These are phyloP conservation scores for Mucor racemosus DNA, from an alignment of 371 early-diverging fungal genomes.

Conservation along the genomic window DNA sequence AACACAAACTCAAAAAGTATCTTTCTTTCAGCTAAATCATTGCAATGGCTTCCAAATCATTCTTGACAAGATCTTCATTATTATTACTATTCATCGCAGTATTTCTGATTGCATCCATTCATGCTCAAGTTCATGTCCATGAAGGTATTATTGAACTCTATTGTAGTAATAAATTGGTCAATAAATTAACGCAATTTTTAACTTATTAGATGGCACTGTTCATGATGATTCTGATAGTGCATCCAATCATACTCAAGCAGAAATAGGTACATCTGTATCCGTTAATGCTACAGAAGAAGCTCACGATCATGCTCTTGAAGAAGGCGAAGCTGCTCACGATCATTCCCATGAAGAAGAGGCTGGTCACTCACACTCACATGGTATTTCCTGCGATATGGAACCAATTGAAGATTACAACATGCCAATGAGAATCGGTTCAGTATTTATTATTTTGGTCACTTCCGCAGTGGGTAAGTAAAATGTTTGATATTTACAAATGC, in stretches of 20 bases:
- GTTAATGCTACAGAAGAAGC: not conserved
- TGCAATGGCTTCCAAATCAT: slow-evolving; percentile 13
- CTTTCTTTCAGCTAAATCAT: not conserved
- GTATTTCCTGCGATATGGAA: slow-evolving; percentile 2
- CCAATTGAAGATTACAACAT: slow-evolving; percentile 26
- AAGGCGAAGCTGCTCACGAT: too few relatives aligned
- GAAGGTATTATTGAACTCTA: slow-evolving; percentile 19
- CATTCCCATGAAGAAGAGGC: not conserved
- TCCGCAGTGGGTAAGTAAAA: slow-evolving; percentile 29
- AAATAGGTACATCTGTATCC: not conserved
- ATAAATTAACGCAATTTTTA: not conserved
- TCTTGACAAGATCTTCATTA: not conserved
- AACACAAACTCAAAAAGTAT: not conserved
- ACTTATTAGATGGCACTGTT: not conserved
- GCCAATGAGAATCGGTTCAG: slow-evolving; percentile 27
- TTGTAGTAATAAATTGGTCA: not conserved
- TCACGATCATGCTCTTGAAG: not conserved
- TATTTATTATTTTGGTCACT: slow-evolving; percentile 35
- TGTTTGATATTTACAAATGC: not conserved
- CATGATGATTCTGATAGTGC: slow-evolving; percentile 2
- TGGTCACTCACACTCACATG: not conserved
- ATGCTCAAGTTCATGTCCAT: slow-evolving; percentile 23
- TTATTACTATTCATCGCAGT: slow-evolving; percentile 13
- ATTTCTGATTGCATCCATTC: slow-evolving; percentile 5
- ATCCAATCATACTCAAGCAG: not conserved